Evolutionary conservation across 1,284 basidiomycete genomes (phyloP).

Genomic region (Microbotryum violaceum): DNA sequence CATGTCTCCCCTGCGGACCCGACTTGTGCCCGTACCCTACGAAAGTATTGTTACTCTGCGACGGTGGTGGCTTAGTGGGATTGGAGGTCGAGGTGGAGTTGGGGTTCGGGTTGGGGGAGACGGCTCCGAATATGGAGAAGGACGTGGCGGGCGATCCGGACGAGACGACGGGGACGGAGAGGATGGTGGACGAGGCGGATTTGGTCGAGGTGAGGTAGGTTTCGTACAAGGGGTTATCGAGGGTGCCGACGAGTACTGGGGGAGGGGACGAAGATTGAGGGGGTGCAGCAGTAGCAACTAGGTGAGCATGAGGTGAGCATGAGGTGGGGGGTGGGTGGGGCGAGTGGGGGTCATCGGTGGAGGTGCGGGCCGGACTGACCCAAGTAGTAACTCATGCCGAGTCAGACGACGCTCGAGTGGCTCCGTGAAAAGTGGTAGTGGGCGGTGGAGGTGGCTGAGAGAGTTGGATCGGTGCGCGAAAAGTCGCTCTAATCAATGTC

Average conservation of each 20-base stretch:
- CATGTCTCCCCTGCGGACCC: slow-evolving; percentile 51
- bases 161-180: slow-evolving; percentile 12
- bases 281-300: not conserved
- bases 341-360: not conserved
- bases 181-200: slow-evolving; percentile 17
- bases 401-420: too few species aligned
- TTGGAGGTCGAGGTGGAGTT: not conserved
- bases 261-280: not conserved
- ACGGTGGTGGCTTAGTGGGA: too few species aligned
- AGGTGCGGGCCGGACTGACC: slow-evolving; percentile 5
- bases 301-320: not conserved
- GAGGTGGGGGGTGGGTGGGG: not conserved
- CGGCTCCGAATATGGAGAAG: slow-evolving; percentile 30
- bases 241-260: slow-evolving; percentile 33
- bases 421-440: too few species aligned
- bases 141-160: slow-evolving; percentile 11
- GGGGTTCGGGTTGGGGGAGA: not conserved
- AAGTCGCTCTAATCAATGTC: too few species aligned
- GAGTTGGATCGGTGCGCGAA: too few species aligned
- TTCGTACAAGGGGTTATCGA: slow-evolving; percentile 39
- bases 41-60: not conserved
- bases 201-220: slow-evolving; percentile 32
- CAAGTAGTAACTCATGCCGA: slow-evolving; percentile 24
- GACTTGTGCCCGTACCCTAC: slow-evolving; percentile 32
- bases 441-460: too few species aligned